Percentiles rank a stretch among this genome's conserved stretches.
Evolutionary conservation across 805 yeast genomes (phyloP).

Genomic region (Pichia cephalocereana): DNA sequence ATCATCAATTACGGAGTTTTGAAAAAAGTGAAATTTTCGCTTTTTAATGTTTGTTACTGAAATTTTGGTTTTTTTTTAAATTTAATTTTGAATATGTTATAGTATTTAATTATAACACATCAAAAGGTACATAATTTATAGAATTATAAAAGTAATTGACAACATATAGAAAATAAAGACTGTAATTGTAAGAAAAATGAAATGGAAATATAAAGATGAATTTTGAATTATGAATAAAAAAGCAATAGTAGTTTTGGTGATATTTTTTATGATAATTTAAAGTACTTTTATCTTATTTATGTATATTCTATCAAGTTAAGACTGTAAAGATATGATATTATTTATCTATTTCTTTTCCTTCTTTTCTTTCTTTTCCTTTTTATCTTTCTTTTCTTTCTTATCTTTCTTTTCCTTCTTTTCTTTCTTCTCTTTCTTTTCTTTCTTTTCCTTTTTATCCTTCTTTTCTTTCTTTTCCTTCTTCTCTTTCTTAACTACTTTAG

Average conservation of each 20-base stretch:
- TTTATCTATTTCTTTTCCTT: conserved; percentile 14
- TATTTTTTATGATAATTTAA: too few relatives aligned
- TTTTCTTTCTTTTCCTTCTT: conserved; percentile 16
- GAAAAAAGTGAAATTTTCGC: too few relatives aligned
- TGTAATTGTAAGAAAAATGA: background rate
- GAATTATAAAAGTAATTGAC: background rate
- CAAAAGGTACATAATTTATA: conserved; percentile 1
- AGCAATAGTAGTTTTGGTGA: too few relatives aligned
- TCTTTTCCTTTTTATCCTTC: conserved; percentile 18
- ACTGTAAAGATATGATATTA: too few relatives aligned
- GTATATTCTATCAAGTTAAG: too few relatives aligned
- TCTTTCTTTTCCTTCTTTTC: conserved; percentile 26
- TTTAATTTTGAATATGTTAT: background rate
- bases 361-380: conserved; percentile 15
- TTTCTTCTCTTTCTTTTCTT: conserved; percentile 21
- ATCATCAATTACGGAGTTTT: too few relatives aligned
- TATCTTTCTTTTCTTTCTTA: conserved; percentile 21
- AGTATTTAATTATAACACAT: background rate
- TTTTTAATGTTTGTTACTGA: too few relatives aligned
- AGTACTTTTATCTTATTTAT: too few relatives aligned
- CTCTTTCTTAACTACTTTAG: conserved; percentile 16
- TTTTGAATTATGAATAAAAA: too few relatives aligned
- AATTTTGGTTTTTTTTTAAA: too few relatives aligned
- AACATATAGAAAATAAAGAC: background rate
- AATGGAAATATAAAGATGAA: too few relatives aligned